These are phyloP conservation scores for Dothistroma pini DNA, from an alignment of 2,329 filamentous ascomycete species.

Conservation along the genomic window DNA sequence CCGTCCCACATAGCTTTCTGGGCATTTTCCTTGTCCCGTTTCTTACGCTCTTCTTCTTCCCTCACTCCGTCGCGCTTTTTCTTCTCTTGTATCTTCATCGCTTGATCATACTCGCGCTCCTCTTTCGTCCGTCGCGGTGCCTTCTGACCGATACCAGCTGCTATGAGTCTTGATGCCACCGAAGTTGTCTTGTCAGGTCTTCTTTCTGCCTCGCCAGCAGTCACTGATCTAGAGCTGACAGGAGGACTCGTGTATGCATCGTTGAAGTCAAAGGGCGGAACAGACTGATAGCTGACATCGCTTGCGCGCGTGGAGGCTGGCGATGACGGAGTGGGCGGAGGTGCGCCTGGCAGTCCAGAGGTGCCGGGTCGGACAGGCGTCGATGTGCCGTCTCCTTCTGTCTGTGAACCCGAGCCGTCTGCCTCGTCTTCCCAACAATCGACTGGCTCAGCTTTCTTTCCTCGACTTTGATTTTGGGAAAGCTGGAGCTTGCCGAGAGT, in stretches of 20 bases:
- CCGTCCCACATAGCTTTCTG: constrained; percentile 84
- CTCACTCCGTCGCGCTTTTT: constrained; percentile 70
- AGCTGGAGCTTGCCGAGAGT: constrained; percentile 35
- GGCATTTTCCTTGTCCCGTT: constrained; percentile 66
- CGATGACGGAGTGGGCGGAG: constrained; percentile 65
- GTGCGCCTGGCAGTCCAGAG: constrained; percentile 46
- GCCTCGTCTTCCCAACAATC: constrained; percentile 76
- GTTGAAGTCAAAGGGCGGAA: constrained; percentile 25
- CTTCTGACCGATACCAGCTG: constrained; percentile 76
- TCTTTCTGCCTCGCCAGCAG: constrained; percentile 27
- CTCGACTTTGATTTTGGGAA: constrained; percentile 34
- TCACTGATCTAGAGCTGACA: neutral
- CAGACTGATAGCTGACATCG: constrained; percentile 22
- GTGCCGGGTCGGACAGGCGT: constrained; percentile 26
- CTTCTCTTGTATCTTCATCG: constrained; percentile 78
- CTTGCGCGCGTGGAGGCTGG: constrained; percentile 37
- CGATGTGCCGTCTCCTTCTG: constrained; percentile 31
- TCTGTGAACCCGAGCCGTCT: constrained; percentile 41
- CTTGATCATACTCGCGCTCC: constrained; percentile 79
- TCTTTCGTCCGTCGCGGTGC: constrained; percentile 81
- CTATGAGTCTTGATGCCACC: constrained; percentile 85
- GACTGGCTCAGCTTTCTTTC: constrained; percentile 34
- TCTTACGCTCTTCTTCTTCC: constrained; percentile 59
- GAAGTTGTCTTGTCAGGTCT: constrained; percentile 88
- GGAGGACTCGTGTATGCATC: constrained; percentile 9